Base-by-base conservation (phyloP, 2,329 filamentous ascomycete genomes). In the Stagonosporopsis cucurbitacearum region DNA sequence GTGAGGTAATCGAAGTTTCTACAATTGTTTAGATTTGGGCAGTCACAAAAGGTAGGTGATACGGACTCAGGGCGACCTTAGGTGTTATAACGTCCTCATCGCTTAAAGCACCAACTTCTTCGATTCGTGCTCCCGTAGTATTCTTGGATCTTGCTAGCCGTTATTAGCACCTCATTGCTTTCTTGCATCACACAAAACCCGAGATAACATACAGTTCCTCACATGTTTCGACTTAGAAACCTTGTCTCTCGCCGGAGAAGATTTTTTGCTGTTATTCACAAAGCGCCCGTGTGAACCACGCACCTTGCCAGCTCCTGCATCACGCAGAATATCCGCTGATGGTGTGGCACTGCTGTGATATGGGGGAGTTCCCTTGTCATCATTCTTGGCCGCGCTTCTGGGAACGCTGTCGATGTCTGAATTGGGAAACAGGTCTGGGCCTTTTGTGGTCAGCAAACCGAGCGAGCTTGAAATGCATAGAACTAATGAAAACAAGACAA, bases 241-340 rank as follows among this genome's bases (percentile, higher is more conserved):
- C 13, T 33, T 51, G 13, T 12, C 42, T 4, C 11, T 19, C n/a
- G 17, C 9, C 3, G 35, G n/a, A 23, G 20, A 30, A 13, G 35
- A 4, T 28, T 8, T 20, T 6, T 42, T 26, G 22, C 25, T 19
- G 7, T 43, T 56, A n/a, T 47, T 47, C 22, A 64, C 22, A 41
- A 56, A 64, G 11, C 61, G 63, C 19, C 64, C 64, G 36, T 63
- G 49, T 20, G 58, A 50, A 26, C 64, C 63, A 19, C 61, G 64
- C 33, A 60, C 52, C 32, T 67, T 64, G 28, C 55, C 51, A 23
- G 42, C 44, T 13, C 54, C 57, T 13, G 57, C 47, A 56, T 65
- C 58, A 42, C 43, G 50, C 25, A 54, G 6, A 6, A 2, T 8
- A 3, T 45, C 40, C 20, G 3, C 35, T 20, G 33, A n/a, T 33